Evolutionary conservation across 371 early-diverging fungal species (phyloP).

Genomic region (Mucor ambiguus): DNA sequence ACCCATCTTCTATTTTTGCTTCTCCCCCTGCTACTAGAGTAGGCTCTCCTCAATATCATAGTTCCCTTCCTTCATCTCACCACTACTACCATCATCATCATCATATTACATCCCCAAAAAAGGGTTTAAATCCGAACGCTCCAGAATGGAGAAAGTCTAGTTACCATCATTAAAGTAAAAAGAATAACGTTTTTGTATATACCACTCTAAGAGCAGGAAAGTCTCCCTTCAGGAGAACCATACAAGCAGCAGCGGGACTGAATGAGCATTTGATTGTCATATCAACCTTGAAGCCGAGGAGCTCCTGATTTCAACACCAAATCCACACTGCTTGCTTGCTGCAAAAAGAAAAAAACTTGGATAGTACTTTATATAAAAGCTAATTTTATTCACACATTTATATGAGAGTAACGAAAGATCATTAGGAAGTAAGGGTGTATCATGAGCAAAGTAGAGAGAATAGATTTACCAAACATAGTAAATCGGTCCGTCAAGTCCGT

Average conservation of each 20-base stretch:
- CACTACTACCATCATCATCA: slow-evolving; percentile 7
- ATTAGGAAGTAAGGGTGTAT: neutral
- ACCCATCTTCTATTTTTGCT: slow-evolving; percentile 2
- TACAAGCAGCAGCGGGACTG: neutral
- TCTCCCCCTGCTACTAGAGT: slow-evolving; percentile 28
- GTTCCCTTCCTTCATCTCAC: slow-evolving; percentile 2
- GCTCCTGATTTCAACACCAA: neutral
- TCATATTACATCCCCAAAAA: slow-evolving; percentile 18
- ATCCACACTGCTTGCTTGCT: neutral
- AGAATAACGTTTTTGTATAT: neutral
- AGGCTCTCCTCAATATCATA: slow-evolving; percentile 22
- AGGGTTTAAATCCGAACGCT: slow-evolving; percentile 43
- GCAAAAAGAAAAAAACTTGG: no score
- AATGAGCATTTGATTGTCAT: neutral
- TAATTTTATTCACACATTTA: neutral
- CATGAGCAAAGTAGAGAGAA: neutral
- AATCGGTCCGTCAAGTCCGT: slow-evolving; percentile 27
- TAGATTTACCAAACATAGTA: neutral
- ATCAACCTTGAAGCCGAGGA: neutral
- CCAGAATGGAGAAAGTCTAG: slow-evolving; percentile 33
- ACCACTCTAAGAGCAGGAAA: neutral
- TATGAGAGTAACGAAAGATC: neutral
- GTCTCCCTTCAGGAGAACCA: no score
- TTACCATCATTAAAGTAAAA: neutral
- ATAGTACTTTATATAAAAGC: neutral